Conservation (phyloP, 2,329 filamentous ascomycete species). For the Hymenoscyphus linearis region DNA sequence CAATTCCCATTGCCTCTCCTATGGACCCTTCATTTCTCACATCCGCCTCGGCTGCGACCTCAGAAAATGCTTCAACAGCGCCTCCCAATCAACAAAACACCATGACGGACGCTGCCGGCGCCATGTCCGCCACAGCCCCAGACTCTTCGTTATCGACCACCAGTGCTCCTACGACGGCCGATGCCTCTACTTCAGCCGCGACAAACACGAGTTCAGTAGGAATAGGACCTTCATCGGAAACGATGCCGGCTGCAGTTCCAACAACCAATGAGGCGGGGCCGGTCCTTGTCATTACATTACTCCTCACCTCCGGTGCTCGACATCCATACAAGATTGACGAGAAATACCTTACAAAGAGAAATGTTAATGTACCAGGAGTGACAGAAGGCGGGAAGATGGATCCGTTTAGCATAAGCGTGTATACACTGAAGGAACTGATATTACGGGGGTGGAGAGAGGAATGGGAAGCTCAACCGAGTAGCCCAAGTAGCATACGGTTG, state of each 20-base stretch:
- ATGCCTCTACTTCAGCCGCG: constrained; percentile 2
- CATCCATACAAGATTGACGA: constrained; percentile 90
- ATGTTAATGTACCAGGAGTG: constrained; percentile 67
- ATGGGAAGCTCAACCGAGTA: constrained; percentile 82
- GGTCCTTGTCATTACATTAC: constrained; percentile 69
- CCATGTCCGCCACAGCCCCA: constrained; percentile 1
- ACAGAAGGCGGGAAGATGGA: constrained; percentile 58
- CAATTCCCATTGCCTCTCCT: constrained; percentile 22
- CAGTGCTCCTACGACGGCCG: constrained; percentile 6
- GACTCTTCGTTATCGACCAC: constrained; percentile 10
- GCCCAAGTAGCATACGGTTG: constrained; percentile 81
- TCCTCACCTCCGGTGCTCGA: constrained; percentile 74
- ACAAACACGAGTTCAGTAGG: constrained; percentile 22
- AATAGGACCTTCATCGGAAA: constrained; percentile 23
- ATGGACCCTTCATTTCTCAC: constrained; percentile 14
- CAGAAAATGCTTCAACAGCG: constrained; percentile 5
- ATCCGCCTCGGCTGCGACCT: constrained; percentile 5
- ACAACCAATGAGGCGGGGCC: constrained; percentile 34
- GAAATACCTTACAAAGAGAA: constrained; percentile 75
- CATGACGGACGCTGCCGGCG: not conserved
- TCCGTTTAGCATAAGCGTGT: constrained; percentile 85
- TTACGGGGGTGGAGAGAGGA: constrained; percentile 88
- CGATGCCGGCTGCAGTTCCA: constrained; percentile 10
- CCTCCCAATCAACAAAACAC: constrained; percentile 1
- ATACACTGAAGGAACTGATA: constrained; percentile 91